Conservation (phyloP, 371 early-diverging fungal species). For the Actinomortierella wolfii region DNA sequence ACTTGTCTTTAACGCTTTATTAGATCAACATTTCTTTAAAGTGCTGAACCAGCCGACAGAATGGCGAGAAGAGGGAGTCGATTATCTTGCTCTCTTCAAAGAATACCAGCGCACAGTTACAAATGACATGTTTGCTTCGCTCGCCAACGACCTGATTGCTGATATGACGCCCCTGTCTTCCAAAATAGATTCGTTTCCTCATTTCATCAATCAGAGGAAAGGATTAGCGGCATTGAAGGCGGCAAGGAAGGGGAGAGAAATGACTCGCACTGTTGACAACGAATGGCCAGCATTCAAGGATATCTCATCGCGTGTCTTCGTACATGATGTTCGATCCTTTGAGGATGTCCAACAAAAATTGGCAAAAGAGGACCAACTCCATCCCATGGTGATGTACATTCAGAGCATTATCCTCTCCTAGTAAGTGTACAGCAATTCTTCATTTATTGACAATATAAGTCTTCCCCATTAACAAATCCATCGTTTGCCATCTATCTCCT, state of each 20-base stretch:
- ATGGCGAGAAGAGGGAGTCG: background rate
- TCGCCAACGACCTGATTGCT: constrained; percentile 1
- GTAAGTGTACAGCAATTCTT: background rate
- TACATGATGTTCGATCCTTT: too few species aligned
- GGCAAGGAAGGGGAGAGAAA: too few species aligned
- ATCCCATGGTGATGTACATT: background rate
- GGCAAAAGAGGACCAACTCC: background rate
- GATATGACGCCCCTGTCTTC: constrained; percentile 2
- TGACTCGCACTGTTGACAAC: too few species aligned
- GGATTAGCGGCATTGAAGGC: background rate
- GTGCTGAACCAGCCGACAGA: background rate
- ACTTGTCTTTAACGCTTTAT: background rate
- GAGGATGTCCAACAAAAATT: too few species aligned
- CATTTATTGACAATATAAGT: background rate
- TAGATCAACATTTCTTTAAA: background rate
- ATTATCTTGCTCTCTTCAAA: background rate
- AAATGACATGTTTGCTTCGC: background rate
- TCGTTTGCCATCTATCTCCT: background rate
- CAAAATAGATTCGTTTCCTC: background rate
- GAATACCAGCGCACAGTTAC: background rate
- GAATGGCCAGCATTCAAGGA: too few species aligned
- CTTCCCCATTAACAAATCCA: background rate
- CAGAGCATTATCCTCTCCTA: background rate
- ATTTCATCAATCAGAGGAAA: background rate
- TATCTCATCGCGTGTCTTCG: too few species aligned